These are phyloP conservation scores for Geotrichum phurueaensis DNA, from an alignment of 1,139 yeast genomes.

Conservation along the genomic window DNA sequence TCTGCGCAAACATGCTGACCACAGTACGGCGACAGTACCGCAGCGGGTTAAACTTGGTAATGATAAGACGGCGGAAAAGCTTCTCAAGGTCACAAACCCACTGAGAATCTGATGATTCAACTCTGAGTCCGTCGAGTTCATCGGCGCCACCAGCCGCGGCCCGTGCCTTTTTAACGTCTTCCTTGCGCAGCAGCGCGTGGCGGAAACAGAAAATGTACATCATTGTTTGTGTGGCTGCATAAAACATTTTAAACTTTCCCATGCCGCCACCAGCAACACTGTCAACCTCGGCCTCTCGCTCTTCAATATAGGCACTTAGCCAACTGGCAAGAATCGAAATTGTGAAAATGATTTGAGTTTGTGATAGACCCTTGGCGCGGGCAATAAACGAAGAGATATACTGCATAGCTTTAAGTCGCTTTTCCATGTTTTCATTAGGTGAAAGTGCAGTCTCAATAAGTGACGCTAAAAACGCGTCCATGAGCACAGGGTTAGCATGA, in stretches of 20 bases:
- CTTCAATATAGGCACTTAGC: slow-evolving; percentile 72
- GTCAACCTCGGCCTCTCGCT: slow-evolving; percentile 75
- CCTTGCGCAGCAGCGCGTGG: slow-evolving; percentile 45
- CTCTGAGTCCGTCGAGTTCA: slow-evolving; percentile 18
- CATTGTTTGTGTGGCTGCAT: slow-evolving; percentile 89
- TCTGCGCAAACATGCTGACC: slow-evolving; percentile 86
- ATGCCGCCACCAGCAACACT: slow-evolving; percentile 39
- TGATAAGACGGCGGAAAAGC: slow-evolving; percentile 78
- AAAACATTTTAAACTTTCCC: slow-evolving; percentile 70
- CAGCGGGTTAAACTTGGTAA: slow-evolving; percentile 87
- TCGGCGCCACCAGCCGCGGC: slow-evolving; percentile 22
- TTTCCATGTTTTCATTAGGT: slow-evolving; percentile 61
- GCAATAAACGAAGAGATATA: slow-evolving; percentile 88
- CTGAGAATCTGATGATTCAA: slow-evolving; percentile 25
- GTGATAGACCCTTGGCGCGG: slow-evolving; percentile 68
- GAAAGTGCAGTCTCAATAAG: slow-evolving; percentile 77
- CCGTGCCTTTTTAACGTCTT: neutral
- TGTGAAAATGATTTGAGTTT: slow-evolving; percentile 69
- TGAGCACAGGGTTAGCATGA: slow-evolving; percentile 73
- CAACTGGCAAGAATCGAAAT: slow-evolving; percentile 75
- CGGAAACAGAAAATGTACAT: slow-evolving; percentile 90
- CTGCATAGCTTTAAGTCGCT: slow-evolving; percentile 82
- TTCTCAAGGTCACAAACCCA: slow-evolving; percentile 87
- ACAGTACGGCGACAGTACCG: slow-evolving; percentile 92
- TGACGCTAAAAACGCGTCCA: slow-evolving; percentile 78